A percentile compares a stretch with the other conserved stretches of the same genome.
These are phyloP conservation scores for Leptographium procerum DNA, from an alignment of 2,329 filamentous ascomycete species.

Conservation along the genomic window DNA sequence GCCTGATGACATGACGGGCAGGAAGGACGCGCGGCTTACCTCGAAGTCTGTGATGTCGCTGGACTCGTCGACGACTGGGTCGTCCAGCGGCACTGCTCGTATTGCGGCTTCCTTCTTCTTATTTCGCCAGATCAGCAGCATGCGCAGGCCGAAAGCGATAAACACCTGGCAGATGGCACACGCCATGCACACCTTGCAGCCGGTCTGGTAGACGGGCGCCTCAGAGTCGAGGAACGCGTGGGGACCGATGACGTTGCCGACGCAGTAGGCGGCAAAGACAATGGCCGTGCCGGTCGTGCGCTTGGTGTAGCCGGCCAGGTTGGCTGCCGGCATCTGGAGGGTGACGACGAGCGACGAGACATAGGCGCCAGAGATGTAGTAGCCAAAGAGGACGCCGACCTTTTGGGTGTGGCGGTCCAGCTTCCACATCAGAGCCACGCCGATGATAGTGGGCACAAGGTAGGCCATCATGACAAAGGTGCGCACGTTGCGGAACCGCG, in stretches of 20 bases:
- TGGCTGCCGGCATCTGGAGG: slow-evolving; percentile 4
- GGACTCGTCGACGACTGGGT: not conserved
- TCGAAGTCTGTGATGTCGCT: slow-evolving; percentile 1
- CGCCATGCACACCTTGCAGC: not conserved
- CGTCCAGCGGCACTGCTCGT: not conserved
- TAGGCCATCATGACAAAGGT: slow-evolving; percentile 2
- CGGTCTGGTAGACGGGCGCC: slow-evolving; percentile 2
- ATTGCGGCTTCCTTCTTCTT: not conserved
- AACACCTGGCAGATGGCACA: not conserved
- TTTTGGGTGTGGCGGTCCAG: not conserved
- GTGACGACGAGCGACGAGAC: slow-evolving; percentile 1
- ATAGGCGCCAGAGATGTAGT: slow-evolving; percentile 3
- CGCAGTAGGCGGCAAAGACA: slow-evolving; percentile 4
- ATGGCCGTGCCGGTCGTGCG: slow-evolving; percentile 1
- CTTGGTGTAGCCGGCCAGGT: slow-evolving; percentile 4
- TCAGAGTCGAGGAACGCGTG: slow-evolving; percentile 1
- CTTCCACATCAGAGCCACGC: slow-evolving; percentile 1
- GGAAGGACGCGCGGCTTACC: not conserved
- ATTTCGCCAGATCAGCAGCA: not conserved
- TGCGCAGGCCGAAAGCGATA: not conserved
- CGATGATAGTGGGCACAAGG: not conserved
- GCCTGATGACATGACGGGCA: too few relatives aligned
- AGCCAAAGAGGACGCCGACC: slow-evolving; percentile 2
- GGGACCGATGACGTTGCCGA: slow-evolving; percentile 3
- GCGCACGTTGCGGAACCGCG: not conserved